Base-by-base conservation (phyloP, 1,284 basidiomycete species). In the Leccinum pachyderme region DNA sequence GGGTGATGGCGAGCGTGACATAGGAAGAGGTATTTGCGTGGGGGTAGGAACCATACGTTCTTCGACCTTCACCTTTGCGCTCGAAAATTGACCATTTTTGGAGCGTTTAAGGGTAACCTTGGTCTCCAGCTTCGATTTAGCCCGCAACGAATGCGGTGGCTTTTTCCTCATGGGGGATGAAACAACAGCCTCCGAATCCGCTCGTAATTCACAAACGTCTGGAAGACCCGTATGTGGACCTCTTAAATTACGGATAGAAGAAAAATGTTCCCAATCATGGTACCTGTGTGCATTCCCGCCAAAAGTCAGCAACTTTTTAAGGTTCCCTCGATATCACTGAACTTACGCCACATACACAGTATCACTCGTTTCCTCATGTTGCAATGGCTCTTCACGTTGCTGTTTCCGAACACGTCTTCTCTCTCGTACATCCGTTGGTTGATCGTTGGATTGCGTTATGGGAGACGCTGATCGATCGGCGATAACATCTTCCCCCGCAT, bases 201-300 rank as follows among this genome's bases (percentile, higher is more conserved):
- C 73, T 12, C 76, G 71, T 1, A 76, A 72, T 69, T 93, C 89
- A 47, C 75, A 70, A 11, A 94, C 83, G 53, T 77, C 75, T 4
- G 93, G 93, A 5, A 87, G 74, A 6, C 92, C 93, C 0, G 81
- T 75, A 65, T 95, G 92, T 0, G 93, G 93, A 3, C 93, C 93
- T n/a, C 79, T 79, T 32, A 93, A 73, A 69, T 91, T 94, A 39
- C 93, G 87, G 51, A 95, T 89, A 22, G 89, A 92, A n/a, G 91
- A 93, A 68, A 95, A 95, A 70, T 95, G 93, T 67, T 95, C 91
- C 91, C 91, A 95, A 64, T 93, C 91, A 66, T 95, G 89, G 67
- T 94, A 94, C 32, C 89, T 91, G 63, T 15, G 48, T 25, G 37
- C 25, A 13, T 46, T 5, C 18, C 37, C 43, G 43, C 13, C 43